Evolutionary conservation across 1,284 basidiomycete species (phyloP), one percentile per base, ranked within the genome.

Genomic region (Inonotus hispidus): DNA sequence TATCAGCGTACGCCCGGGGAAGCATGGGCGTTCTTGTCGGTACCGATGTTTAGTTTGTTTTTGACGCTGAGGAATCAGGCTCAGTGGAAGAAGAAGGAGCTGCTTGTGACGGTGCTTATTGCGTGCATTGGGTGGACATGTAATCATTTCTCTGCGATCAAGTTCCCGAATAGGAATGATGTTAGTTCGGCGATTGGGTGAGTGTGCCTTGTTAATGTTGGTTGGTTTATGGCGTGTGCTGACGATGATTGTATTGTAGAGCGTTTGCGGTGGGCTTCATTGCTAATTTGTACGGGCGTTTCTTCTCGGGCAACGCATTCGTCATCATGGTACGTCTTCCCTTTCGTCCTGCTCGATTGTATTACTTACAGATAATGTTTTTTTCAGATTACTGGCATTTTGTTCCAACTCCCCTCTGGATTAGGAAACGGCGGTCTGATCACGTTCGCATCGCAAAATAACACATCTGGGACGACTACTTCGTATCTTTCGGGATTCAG

Each of bases 371-470:
- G 38, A 39, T 3, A 14, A 16, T 43, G 41, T 43, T 7, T 3
- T 21, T 4, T 7, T 43, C 66, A 87, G 84, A 85, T 89, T 64
- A 89, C 87, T 0, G 90, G 91, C 53, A 91, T 95, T 60, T 77
- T 95, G 16, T 91, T 94, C 74, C 93, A 95, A 75, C 81, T 95
- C 0, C 93, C 92, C 0, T 90, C 89, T 11, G 93, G 92, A 58
- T 79, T 95, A n/a, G 85, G 87, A 5, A 90, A 86, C 60, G 89
- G 90, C 27, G 91, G 93, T 39, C 80, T 95, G n/a, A 79, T 95
- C 66, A 84, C 83, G 65, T 92, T 90, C 69, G 88, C 83, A 5
- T 79, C 80, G 53, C 74, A 81, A 66, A 72, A 78, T 3, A 82
- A 79, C 46, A 65, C 67, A 43, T 74, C 73, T 1, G 66, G 69